Evolutionary conservation across 2,329 filamentous ascomycete species (phyloP).

Genomic region (Fusarium sp.): DNA sequence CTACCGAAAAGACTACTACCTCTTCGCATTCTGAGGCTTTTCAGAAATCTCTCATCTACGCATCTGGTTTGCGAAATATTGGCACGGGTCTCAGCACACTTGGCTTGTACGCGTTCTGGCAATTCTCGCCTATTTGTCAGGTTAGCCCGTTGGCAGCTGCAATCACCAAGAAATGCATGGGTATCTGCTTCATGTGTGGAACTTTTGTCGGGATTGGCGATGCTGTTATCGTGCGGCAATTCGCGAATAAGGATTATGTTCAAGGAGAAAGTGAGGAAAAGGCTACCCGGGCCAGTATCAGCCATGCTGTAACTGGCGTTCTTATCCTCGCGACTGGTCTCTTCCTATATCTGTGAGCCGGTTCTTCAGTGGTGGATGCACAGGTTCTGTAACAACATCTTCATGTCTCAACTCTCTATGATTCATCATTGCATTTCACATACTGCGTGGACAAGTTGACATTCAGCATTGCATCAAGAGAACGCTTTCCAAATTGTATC

Average conservation of each 20-base stretch:
- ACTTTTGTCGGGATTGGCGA: conserved; percentile 28
- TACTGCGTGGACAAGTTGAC: too few relatives aligned
- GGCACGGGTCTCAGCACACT: conserved; percentile 18
- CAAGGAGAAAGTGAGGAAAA: conserved; percentile 8
- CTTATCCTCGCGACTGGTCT: conserved; percentile 24
- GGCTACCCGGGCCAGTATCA: conserved; percentile 19
- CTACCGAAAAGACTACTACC: neutral
- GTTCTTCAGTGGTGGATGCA: neutral
- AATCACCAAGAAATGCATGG: conserved; percentile 13
- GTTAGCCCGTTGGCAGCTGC: conserved; percentile 11
- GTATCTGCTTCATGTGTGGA: conserved; percentile 26
- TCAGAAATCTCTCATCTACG: conserved; percentile 23
- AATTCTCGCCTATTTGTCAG: conserved; percentile 22
- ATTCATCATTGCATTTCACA: neutral
- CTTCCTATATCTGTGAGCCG: conserved; percentile 17
- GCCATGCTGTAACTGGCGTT: conserved; percentile 11
- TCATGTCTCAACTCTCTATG: neutral
- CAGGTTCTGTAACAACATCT: neutral
- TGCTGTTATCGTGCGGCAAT: conserved; percentile 21
- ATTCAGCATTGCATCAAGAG: neutral
- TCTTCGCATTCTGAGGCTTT: conserved; percentile 14
- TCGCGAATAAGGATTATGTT: conserved; percentile 18
- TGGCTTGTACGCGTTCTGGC: conserved; percentile 28
- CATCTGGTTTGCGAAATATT: conserved; percentile 19
- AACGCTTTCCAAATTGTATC: neutral